Conservation (phyloP, 2,329 filamentous ascomycete genomes). For the Claviceps humidiphila region DNA sequence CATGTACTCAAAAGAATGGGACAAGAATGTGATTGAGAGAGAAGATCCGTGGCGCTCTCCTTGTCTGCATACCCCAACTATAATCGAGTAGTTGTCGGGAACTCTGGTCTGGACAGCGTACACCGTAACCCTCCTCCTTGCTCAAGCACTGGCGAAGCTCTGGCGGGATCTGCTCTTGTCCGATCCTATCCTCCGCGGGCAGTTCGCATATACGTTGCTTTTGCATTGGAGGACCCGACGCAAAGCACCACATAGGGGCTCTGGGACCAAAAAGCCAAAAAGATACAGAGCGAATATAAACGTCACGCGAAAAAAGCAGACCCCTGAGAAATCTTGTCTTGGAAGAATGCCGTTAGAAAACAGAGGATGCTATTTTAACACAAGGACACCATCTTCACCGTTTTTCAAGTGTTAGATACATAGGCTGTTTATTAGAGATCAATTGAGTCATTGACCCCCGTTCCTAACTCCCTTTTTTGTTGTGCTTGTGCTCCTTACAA, state of each 20-base stretch:
- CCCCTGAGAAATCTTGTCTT: background rate
- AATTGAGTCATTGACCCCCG: too few species aligned
- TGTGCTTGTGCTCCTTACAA: too few species aligned
- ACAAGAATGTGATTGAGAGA: too few species aligned
- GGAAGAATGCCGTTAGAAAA: too few species aligned
- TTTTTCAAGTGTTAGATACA: too few species aligned
- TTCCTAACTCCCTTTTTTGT: too few species aligned
- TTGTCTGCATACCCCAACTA: slow-evolving; percentile 53
- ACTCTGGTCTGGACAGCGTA: slow-evolving; percentile 50
- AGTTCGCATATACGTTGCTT: slow-evolving; percentile 47
- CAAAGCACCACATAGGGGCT: slow-evolving; percentile 41
- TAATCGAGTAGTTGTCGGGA: slow-evolving; percentile 45
- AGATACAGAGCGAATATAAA: slow-evolving; percentile 25
- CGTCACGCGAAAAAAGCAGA: slow-evolving; percentile 18
- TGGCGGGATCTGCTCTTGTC: slow-evolving; percentile 53
- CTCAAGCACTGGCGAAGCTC: slow-evolving; percentile 49
- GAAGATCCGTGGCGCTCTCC: slow-evolving; percentile 32
- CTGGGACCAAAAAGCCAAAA: slow-evolving; percentile 41
- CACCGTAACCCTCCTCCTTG: slow-evolving; percentile 54
- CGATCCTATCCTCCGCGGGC: slow-evolving; percentile 47
- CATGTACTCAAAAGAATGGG: too few species aligned
- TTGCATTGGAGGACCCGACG: slow-evolving; percentile 47
- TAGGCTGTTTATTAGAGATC: too few species aligned
- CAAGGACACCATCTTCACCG: too few species aligned
- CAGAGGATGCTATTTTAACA: too few species aligned